phyloP scores from a whole-genome alignment of 208 protist species.

The Tetramitus jugosus region DNA sequence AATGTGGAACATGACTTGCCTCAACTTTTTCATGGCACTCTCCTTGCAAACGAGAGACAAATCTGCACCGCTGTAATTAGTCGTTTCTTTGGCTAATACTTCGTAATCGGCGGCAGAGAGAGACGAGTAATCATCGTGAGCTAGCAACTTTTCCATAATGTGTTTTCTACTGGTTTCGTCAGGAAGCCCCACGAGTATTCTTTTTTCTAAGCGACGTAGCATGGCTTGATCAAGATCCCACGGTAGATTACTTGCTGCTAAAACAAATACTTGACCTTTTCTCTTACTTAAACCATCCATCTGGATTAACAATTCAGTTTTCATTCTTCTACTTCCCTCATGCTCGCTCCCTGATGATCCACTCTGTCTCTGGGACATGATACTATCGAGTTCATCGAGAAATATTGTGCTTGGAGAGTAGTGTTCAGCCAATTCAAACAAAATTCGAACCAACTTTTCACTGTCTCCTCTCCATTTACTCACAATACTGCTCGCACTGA shows the following conservation, averaged over 20 bases:
- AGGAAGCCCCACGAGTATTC: slow-evolving; percentile 73
- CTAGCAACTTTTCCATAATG: slow-evolving; percentile 45
- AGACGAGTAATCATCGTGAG: background rate
- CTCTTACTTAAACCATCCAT: slow-evolving; percentile 64
- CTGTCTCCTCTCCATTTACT: slow-evolving; percentile 71
- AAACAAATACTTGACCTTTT: slow-evolving; percentile 59
- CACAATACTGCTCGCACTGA: slow-evolving; percentile 29
- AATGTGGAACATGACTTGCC: slow-evolving; percentile 20
- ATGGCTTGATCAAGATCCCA: slow-evolving; percentile 84
- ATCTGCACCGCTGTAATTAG: slow-evolving; percentile 56
- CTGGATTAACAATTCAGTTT: slow-evolving; percentile 81
- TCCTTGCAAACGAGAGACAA: slow-evolving; percentile 34
- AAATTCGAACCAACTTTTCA: slow-evolving; percentile 65
- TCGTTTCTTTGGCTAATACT: slow-evolving; percentile 35
- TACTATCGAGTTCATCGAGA: slow-evolving; percentile 63
- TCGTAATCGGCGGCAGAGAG: slow-evolving; percentile 32
- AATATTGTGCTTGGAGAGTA: slow-evolving; percentile 73
- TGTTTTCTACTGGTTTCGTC: slow-evolving; percentile 48
- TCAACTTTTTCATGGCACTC: slow-evolving; percentile 6
- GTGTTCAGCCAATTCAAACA: slow-evolving; percentile 64
- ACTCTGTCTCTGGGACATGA: slow-evolving; percentile 27
- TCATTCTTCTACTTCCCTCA: slow-evolving; percentile 78
- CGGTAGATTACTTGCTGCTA: slow-evolving; percentile 80
- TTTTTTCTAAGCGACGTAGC: slow-evolving; percentile 75
- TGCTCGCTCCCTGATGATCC: slow-evolving; percentile 46